Evolutionary conservation across 2,329 filamentous ascomycete genomes (phyloP), one percentile per base, ranked within the genome.

Genomic region (Fusarium piperis): DNA sequence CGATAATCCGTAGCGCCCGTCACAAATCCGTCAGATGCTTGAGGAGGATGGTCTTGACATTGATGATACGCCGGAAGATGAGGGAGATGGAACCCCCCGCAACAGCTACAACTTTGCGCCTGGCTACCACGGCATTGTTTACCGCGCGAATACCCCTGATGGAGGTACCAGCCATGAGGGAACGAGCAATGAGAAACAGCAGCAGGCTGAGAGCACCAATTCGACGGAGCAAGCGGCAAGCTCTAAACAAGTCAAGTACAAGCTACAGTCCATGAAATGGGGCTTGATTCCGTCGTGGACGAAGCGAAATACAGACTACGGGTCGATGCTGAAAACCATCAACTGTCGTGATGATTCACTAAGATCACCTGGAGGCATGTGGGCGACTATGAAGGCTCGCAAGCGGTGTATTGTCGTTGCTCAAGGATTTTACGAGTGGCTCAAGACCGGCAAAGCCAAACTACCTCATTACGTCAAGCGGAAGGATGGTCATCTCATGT

Each of bases 341-440:
- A 98, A 99, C 82, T 98, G 95, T 79, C 91, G 95, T 4, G 93
- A 95, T 77, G 95, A 98, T 81, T 96, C 94, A 1, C 84, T 98
- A 20, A 85, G 89, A 7, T 88, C 91, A 11, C 87, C 92, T 10
- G 89, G 91, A 6, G 94, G 95, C 12, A 93, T 98, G 91, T 98
- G 96, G 96, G 92, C 89, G 44, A 90, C 89, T 1, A 97, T 98
- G 93, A 98, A 98, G 83, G 90, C 91, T 68, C 89, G 88, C 74
- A 97, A 98, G 82, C 88, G 96, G 32, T 98, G 96, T 79, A 86
- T 98, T 23, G 90, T 98, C 11, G 79, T 97, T 7, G 94, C 93
- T 11, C 92, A 98, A 81, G 96, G 96, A 2, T 99, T 98, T 81
- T 99, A 94, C 77, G 96, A 99, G 81, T 98, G 96, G 96, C 84